Evolutionary conservation across 805 yeast species (phyloP), one percentile per base, ranked within the genome.

Genomic region (Priceomyces castillae): DNA sequence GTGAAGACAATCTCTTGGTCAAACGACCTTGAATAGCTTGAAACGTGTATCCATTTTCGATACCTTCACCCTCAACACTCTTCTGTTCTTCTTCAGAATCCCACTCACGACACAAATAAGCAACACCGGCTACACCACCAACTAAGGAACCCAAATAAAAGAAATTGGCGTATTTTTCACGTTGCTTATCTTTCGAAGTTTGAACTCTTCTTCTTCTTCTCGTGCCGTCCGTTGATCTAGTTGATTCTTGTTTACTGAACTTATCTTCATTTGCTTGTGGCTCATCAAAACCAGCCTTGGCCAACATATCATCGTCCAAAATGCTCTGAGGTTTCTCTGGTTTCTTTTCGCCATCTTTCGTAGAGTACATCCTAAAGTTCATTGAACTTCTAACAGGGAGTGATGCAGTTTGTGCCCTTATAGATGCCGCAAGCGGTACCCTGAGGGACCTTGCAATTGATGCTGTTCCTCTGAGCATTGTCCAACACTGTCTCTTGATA

Each of bases 101-200:
- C 89, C 95, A 90, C 54, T 90, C 83, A 62, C 99, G 80, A 38
- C 85, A 77, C 68, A 88, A 62, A 64, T 86, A 92, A 7, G 71
- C 80, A 22, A 73, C 64, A 4, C 81, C 87, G 16, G 76, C 78
- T 23, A 71, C 40, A 11, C 73, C 72, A 19, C 74, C 77, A 31
- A 81, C 81, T 20, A 83, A 75, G 12, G 79, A 71, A 19, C 80
- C 58, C 38, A 82, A 65, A 65, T 86, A 86, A 56, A 86, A 81
- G 67, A 84, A 68, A 59, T 82, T 86, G 44, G 95, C 90, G 50
- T 82, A 78, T 59, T 77, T 78, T 62, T 90, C 97, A 62, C 96
- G 83, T 69, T 86, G 87, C 58, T 78, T 74, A 63, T 87, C 95
- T 22, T 85, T 76, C 4, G 90, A 78, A 2, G 90, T 81, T 54